Conservation (phyloP, 495 filamentous ascomycete genomes). For the Lepraria neglecta region DNA sequence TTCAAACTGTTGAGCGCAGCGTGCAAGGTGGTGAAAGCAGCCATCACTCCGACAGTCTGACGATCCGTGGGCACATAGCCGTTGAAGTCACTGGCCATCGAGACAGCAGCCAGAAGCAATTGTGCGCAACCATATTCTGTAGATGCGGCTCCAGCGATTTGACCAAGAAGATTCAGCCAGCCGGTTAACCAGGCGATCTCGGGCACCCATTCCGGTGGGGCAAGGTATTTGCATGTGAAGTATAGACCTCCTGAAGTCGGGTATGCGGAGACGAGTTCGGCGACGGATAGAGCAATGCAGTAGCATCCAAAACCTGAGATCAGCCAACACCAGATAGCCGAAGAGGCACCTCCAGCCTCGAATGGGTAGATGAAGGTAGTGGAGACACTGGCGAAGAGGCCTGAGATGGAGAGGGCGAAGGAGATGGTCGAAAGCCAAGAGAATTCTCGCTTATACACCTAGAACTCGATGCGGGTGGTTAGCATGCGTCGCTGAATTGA, state of each 20-base stretch:
- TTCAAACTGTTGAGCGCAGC: slow-evolving; percentile 54
- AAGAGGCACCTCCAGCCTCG: slow-evolving; percentile 51
- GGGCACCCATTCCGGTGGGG: slow-evolving; percentile 34
- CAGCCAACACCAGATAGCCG: slow-evolving; percentile 60
- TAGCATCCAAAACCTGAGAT: slow-evolving; percentile 57
- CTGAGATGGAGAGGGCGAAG: slow-evolving; percentile 57
- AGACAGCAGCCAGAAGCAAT: slow-evolving; percentile 60
- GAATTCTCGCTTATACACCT: slow-evolving; percentile 60
- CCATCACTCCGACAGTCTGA: slow-evolving; percentile 56
- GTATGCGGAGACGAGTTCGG: slow-evolving; percentile 54
- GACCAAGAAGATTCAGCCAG: slow-evolving; percentile 64
- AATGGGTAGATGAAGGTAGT: slow-evolving; percentile 58
- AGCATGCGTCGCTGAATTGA: not conserved
- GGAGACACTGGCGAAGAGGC: slow-evolving; percentile 54
- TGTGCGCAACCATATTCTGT: slow-evolving; percentile 63
- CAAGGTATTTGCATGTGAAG: slow-evolving; percentile 42
- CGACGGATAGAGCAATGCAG: slow-evolving; percentile 54
- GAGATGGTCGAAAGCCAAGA: slow-evolving; percentile 56
- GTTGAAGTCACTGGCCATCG: slow-evolving; percentile 52
- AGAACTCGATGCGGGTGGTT: slow-evolving; percentile 12
- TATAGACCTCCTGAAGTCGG: slow-evolving; percentile 53
- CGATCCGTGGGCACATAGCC: slow-evolving; percentile 45
- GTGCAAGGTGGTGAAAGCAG: slow-evolving; percentile 48
- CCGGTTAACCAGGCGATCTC: slow-evolving; percentile 45
- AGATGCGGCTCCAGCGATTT: slow-evolving; percentile 57